phyloP scores from a whole-genome alignment of 169 alveolate genomes.

The Eimeria nieschulzi region DNA sequence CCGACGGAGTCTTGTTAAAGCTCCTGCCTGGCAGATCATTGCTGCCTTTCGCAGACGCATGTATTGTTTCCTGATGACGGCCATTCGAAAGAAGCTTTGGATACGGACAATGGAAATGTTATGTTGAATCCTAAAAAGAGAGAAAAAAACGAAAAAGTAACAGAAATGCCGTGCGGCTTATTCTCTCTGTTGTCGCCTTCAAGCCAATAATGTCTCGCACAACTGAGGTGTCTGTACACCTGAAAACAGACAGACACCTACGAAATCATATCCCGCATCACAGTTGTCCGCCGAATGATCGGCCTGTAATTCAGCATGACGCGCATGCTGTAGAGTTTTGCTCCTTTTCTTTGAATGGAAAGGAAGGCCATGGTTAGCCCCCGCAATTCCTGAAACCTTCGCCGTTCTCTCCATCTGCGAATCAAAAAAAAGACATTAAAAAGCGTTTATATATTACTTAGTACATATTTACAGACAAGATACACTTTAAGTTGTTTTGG shows the following conservation, averaged over 20 bases:
- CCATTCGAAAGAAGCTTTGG: conserved; percentile 84
- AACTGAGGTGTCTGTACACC: not conserved
- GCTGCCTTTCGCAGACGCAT: conserved; percentile 73
- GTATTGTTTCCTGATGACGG: conserved; percentile 80
- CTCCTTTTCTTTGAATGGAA: conserved; percentile 83
- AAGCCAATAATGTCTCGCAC: too few relatives aligned
- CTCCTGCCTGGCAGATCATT: conserved; percentile 81
- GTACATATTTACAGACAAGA: not conserved
- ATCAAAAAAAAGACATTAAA: too few relatives aligned
- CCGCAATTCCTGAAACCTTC: conserved; percentile 68
- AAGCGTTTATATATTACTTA: not conserved
- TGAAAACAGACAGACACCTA: conserved; percentile 36
- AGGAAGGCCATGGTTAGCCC: conserved; percentile 79
- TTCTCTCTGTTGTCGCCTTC: not conserved
- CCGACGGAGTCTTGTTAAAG: conserved; percentile 80
- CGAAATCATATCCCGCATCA: conserved; percentile 81
- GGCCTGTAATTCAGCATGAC: conserved; percentile 80
- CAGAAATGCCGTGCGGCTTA: not conserved
- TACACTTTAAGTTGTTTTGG: not conserved
- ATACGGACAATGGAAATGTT: conserved; percentile 81
- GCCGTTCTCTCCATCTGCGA: conserved; percentile 72
- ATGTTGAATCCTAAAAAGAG: conserved; percentile 63
- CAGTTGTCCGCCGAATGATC: conserved; percentile 73
- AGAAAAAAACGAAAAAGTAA: not conserved
- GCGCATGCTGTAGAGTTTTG: conserved; percentile 80